Base-by-base conservation (phyloP, 2,329 filamentous ascomycete species). In the Grosmannia clavigera region DNA sequence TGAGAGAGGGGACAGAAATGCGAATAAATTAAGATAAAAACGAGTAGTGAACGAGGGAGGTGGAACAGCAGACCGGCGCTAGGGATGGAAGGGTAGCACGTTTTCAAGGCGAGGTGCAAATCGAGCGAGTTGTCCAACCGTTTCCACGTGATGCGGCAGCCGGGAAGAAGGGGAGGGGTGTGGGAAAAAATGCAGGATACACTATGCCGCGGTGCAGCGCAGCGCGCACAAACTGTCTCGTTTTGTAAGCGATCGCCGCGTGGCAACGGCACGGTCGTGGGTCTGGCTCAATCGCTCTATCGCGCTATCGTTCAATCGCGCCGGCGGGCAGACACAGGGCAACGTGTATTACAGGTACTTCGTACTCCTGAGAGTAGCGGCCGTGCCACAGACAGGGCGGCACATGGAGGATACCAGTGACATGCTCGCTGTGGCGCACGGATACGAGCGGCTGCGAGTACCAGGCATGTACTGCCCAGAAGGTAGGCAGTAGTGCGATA, bases 31-130 rank as follows among this genome's bases (percentile, higher is more conserved):
- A 19, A 31, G 25, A 31, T 27, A 19, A 19, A 46, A 46, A 22
- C 16, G 43, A 46, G 38, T 16, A 40, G 38, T 40, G 48, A 25
- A 51, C 48, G 27, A 29, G 12, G 29, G 46, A 59, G 58, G 61
- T 54, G 59, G 59, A 58, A 35, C 57, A 53, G 31, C 46, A 50
- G 58, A 52, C 59, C 59, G 61, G 61, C 63, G 57, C 63, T 64
- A 64, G 59, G 61, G 60, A 64, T 63, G 62, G 63, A 63, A 48
- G 63, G 63, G 53, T 54, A 65, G 63, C 63, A 65, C 63, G 63
- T 65, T 65, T 64, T 58, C 35, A 19, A 40, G 53, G 33, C n/a
- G 16, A 48, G 43, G 29, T 31, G 43, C 14, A 35, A 46, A 35
- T 29, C 19, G 40, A 57, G 55, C 40, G 27, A n/a, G 43, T 48